Base-by-base conservation (phyloP, 805 yeast genomes). In the Hanseniaspora hatyaiensis region DNA sequence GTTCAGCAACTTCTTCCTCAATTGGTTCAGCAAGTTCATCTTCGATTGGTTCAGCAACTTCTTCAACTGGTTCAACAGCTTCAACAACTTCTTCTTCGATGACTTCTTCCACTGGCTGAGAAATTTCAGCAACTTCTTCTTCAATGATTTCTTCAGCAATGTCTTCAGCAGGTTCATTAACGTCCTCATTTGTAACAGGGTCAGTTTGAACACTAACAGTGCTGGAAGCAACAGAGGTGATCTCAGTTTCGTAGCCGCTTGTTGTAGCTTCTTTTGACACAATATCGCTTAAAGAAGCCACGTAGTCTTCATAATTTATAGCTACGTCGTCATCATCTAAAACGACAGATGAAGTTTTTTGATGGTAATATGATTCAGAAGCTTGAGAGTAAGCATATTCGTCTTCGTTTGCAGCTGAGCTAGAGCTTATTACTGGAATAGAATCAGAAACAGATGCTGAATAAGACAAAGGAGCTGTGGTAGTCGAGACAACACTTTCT, bases 221-320 rank as follows among this genome's bases (percentile, higher is more conserved):
- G 12, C 15, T 24, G 6, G n/a, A 20, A 22, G 29, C 11, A 6
- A 15, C 22, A 6, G 29, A 26, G 5, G 43, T 39, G 12, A 46
- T 32, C 15, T 32, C n/a, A 1, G 34, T 24, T 32, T 46, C 49
- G 26, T 38, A 38, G 2, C 49, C 44, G 13, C 42, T 8, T 20
- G 49, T 45, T 13, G 49, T 45, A 6, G 31, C 38, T 3, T 37
- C 40, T 1, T 24, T 22, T 9, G 49, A 45, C 13, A 45, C 42
- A 16, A 45, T 45, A 31, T 45, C 49, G 24, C 19, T 23, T 29
- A 45, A 37, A 23, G 49, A 29, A 4, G 16, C 18, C 32, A 37
- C 29, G 24, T 45, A 45, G 13, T 45, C 49, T 8, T 45, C 42
- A 12, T 45, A 37, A 8, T 24, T 31, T 2, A 45, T 31, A 31